Base-by-base conservation (phyloP, 2,329 filamentous ascomycete genomes). In the Fusarium torulosum region DNA sequence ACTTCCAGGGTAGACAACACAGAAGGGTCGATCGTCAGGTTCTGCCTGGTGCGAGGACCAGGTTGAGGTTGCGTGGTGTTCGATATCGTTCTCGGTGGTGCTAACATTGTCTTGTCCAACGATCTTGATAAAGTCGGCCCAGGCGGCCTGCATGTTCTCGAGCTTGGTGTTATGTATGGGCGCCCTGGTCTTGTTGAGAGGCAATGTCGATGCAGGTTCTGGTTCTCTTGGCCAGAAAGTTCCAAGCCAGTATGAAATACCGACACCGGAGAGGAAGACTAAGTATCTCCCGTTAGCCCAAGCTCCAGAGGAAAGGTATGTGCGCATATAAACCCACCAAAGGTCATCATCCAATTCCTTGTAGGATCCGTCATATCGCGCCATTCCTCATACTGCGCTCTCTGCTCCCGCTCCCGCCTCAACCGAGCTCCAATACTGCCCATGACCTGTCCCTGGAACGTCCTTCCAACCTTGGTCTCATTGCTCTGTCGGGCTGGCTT, bases 1-100 rank as follows among this genome's bases (percentile, higher is more conserved):
- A 35, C 85, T 88, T 42, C 80, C 83, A 0, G 94, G 94, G 75
- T 90, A 95, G 40, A 97, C 85, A 51, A 97, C 84, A 76, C 93
- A 85, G 75, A 91, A 91, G 14, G 88, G 84, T 43, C 82, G 80
- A 59, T 88, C 81, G 4, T 81, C 75, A 15, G 81, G 77, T 29
- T 79, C 78, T 46, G 81, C 78, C 45, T 80, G 80, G 76, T 90
- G 86, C 29, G 86, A 85, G 43, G 88, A 90, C 88, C 88, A 91
- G 43, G 85, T 83, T 23, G 87, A 90, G 29, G 83, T 84, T 35
- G 87, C 78, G 75, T 91, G 89, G 49, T 81, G 78, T 25, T 83
- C 78, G 33, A 90, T 78, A 69, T 90, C 87, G 20, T 79, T 77
- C 31, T 84, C 80, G 9, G 83, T 54, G 15, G 89, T 91, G 76